Percentiles rank a stretch among this genome's conserved stretches.
phyloP scores from a whole-genome alignment of 139 green algal species.

The Picochlorum sp. region DNA sequence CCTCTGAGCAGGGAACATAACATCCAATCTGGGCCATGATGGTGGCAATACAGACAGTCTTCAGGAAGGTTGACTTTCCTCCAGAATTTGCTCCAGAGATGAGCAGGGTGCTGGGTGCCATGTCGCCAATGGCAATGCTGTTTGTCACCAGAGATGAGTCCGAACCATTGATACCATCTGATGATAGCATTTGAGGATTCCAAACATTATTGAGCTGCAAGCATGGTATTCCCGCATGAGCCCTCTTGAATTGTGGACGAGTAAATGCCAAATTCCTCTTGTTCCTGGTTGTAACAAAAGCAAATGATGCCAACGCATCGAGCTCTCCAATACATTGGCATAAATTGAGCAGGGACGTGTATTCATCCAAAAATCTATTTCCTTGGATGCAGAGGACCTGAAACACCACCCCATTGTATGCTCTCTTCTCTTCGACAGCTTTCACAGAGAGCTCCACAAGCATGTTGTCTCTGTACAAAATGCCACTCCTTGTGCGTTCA shows the following conservation, averaged over 20 bases:
- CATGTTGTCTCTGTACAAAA: not conserved
- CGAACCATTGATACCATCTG: not conserved
- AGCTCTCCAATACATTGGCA: constrained; percentile 26
- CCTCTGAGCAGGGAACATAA: constrained; percentile 24
- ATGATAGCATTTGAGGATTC: constrained; percentile 44
- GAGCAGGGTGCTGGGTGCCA: constrained; percentile 35
- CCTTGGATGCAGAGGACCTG: not conserved
- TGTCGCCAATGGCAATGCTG: constrained; percentile 40
- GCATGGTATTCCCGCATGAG: not conserved
- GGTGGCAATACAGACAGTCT: constrained; percentile 33
- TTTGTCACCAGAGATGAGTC: constrained; percentile 36
- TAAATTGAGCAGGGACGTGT: constrained; percentile 9
- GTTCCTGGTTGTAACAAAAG: constrained; percentile 20
- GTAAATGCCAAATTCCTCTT: constrained; percentile 39
- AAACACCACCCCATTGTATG: not conserved
- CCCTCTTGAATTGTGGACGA: constrained; percentile 31
- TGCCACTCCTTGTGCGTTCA: too few relatives aligned
- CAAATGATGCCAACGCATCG: constrained; percentile 60
- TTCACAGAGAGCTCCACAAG: not conserved
- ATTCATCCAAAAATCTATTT: not conserved
- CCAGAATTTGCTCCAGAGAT: constrained; percentile 57
- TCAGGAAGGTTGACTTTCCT: constrained; percentile 47
- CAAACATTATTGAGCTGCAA: constrained; percentile 37
- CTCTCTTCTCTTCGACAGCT: not conserved
- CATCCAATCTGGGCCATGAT: constrained; percentile 48